Evolutionary conservation across 345 rosid species (phyloP), one percentile per base, ranked within the genome.

Genomic region (Pistacia vera): DNA sequence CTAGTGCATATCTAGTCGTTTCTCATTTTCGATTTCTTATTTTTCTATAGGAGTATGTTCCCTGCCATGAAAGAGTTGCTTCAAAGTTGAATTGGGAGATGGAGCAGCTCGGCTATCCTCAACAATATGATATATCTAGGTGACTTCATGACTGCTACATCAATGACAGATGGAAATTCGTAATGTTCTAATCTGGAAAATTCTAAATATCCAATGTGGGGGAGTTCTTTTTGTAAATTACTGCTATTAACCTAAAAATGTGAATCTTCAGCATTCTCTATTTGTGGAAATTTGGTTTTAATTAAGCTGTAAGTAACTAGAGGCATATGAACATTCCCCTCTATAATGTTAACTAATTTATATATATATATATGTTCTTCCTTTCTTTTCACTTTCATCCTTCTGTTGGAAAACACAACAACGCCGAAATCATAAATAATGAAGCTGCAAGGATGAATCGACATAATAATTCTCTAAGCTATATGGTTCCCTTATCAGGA

Each of bases 51-150:
- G 97, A 93, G 62, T 96, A 96, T 46, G 92, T 91, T 49, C 99
- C 99, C 4, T 87, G 93, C 77, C 98, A 86, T 71, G 98, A 93
- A 77, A 84, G 89, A 75, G 95, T 84, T 70, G 95, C 92, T 63
- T 82, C 98, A 4, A 92, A 87, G 84, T 83, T 92, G 87, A 90
- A 87, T 78, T 96, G 99, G 98, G 98, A 96, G 83, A 86, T 87
- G 75, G 94, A 93, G 84, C 91, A 88, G 77, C 88, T 86, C 73
- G 89, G 86, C 77, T 90, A 89, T 83, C 63, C 92, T 61, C 83
- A 86, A 75, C 68, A 82, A 17, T 87, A 85, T 80, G 89, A 81
- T 71, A 78, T 86, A 25, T 81, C 91, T 33, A 85, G 89, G 78
- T 83, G 76, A 86, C 63, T 33, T 22, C 57, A 59, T 71, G 69